phyloP scores from a whole-genome alignment of 306 rosid species.

The Lathyrus sativus region DNA sequence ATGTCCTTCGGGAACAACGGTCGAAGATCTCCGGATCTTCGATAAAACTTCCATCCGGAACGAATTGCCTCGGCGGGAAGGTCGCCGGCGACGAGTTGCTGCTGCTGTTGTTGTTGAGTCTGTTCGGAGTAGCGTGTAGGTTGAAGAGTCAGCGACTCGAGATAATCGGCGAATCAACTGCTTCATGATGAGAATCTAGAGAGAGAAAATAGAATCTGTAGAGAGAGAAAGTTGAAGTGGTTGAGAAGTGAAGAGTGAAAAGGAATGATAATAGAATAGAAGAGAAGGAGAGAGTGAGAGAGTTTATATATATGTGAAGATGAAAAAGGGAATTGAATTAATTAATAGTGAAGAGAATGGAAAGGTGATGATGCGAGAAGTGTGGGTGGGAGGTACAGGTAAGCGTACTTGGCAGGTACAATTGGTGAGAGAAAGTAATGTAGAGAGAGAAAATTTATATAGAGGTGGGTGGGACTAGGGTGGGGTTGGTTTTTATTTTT shows the following conservation, averaged over 20 bases:
- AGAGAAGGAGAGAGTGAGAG: not conserved
- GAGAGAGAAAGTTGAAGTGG: conserved; percentile 3
- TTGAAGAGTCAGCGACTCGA: conserved; percentile 88
- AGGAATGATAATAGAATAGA: conserved; percentile 6
- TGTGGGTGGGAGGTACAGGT: conserved; percentile 80
- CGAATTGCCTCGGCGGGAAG: conserved; percentile 36
- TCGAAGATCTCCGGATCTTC: conserved; percentile 27
- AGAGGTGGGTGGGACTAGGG: conserved; percentile 16
- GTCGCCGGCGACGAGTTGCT: conserved; percentile 28
- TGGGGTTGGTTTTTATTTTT: not conserved
- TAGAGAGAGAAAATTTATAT: not conserved
- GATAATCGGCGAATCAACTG: conserved; percentile 80
- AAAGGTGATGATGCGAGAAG: conserved; percentile 70
- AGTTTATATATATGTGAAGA: conserved; percentile 22
- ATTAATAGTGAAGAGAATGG: conserved; percentile 39
- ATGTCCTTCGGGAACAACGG: conserved; percentile 69
- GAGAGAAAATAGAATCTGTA: not conserved
- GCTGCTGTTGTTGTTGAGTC: conserved; percentile 39
- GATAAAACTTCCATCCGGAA: conserved; percentile 36
- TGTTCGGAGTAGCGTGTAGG: conserved; percentile 70
- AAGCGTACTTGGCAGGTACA: conserved; percentile 97
- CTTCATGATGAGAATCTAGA: conserved; percentile 53
- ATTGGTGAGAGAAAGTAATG: conserved; percentile 22
- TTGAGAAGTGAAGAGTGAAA: conserved; percentile 32
- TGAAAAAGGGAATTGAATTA: conserved; percentile 5